Evolutionary conservation across 495 filamentous ascomycete species (phyloP), one percentile per base, ranked within the genome.

Genomic region (Lophiotrema nucula): DNA sequence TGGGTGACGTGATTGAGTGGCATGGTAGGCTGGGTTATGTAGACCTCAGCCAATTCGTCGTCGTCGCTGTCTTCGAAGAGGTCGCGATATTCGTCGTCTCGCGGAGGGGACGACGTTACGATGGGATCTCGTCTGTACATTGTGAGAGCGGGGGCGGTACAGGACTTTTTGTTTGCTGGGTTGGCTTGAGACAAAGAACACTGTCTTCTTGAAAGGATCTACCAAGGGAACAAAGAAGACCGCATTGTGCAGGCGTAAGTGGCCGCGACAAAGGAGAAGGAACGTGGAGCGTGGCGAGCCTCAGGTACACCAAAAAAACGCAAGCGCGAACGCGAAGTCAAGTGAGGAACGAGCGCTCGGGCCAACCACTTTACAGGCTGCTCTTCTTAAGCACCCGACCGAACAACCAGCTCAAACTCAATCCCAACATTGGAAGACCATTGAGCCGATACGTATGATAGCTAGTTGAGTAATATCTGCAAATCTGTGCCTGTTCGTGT

Each of bases 21-120:
- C 31, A 35, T 35, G 31, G 31, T 35, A 35, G 31, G 31, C 31
- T 35, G 54, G 16, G 56, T 59, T 47, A 53, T 22, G 25, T 44
- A 58, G 24, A 76, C 78, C 22, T 72, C 73, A 39, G 80, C 76
- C 0, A 81, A 68, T 12, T 83, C 81, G 46, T 83, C 82, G 21
- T 75, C 81, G 19, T 75, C 80, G 53, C 74, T 78, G 55, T 84
- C 81, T 47, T 3, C 3, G 42, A 31, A 4, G 10, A 6, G 12
- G 12, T 47, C 24, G 42, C 28, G n/a, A n/a, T 48, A n/a, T 39
- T 42, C 11, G 43, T 44, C 58, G 47, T 37, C 23, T 27, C 19
- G 42, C 44, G 26, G 59, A 24, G 59, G 42, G 24, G 56, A 56
- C 13, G 55, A 63, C 33, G 50, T 59, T 26, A 38, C 16, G 48